Conservation (phyloP, 2,329 filamentous ascomycete species). For the Sarocladium kiliense region DNA sequence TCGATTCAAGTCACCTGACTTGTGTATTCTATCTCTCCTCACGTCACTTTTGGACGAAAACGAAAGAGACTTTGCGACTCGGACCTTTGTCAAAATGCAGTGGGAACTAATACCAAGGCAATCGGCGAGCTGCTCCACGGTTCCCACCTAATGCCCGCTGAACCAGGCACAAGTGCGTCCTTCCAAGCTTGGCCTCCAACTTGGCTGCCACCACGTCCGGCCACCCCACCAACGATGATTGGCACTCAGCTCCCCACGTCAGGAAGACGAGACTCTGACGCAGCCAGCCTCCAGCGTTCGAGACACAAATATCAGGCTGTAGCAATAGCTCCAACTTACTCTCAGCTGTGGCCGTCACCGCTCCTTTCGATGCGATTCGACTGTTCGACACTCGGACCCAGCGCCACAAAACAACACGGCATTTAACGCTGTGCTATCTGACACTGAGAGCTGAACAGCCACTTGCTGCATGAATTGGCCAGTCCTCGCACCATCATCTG, state of each 20-base stretch:
- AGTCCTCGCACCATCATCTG: not conserved
- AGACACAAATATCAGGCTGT: not conserved
- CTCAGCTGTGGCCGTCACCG: not conserved
- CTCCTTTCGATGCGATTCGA: slow-evolving; percentile 1
- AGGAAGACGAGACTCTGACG: not conserved
- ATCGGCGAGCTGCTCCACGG: not conserved
- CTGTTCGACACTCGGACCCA: no score
- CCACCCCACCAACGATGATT: slow-evolving; percentile 4
- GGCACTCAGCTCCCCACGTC: slow-evolving; percentile 9
- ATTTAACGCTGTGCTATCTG: not conserved
- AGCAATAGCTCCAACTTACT: not conserved
- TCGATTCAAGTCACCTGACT: not conserved
- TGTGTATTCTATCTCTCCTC: not conserved
- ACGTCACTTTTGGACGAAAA: not conserved
- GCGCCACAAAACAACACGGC: slow-evolving; percentile 7
- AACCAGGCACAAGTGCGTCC: slow-evolving; percentile 1
- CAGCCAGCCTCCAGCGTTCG: slow-evolving; percentile 1
- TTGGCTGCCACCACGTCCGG: not conserved
- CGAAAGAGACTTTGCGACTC: not conserved
- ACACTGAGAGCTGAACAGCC: not conserved
- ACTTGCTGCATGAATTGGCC: not conserved
- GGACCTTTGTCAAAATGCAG: not conserved
- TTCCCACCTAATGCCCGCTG: not conserved
- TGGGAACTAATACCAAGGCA: not conserved
- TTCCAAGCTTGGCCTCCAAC: not conserved